A percentile compares a stretch with the other conserved stretches of the same genome.
Evolutionary conservation across 2,329 filamentous ascomycete genomes (phyloP).

Genomic region (Penicillium freii): DNA sequence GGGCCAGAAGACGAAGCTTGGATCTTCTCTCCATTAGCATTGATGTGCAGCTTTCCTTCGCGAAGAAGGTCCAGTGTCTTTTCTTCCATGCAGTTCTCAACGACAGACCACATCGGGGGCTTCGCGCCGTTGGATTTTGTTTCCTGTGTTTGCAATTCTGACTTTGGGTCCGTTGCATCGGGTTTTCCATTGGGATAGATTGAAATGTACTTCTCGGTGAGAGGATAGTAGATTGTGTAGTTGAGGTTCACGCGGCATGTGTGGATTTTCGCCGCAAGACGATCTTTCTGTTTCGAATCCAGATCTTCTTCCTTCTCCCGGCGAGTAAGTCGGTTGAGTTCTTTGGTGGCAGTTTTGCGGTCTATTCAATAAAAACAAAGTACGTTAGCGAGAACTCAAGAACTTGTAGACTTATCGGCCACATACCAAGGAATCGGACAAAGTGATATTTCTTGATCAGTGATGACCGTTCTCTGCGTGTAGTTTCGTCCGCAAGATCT

Average conservation of each 20-base stretch:
- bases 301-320: constrained; percentile 40
- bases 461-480: constrained; percentile 51
- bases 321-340: constrained; percentile 35
- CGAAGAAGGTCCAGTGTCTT: constrained; percentile 44
- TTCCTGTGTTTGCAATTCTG: constrained; percentile 23
- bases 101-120: constrained; percentile 45
- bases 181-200: constrained; percentile 48
- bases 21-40: constrained; percentile 16
- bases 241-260: constrained; percentile 58
- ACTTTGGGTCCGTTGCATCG: constrained; percentile 10
- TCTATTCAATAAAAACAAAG: constrained; percentile 25
- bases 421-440: constrained; percentile 60
- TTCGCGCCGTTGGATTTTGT: constrained; percentile 23
- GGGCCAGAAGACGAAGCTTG: background rate
- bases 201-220: constrained; percentile 59
- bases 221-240: constrained; percentile 62
- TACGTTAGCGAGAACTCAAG: constrained; percentile 9
- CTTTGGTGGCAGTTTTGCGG: constrained; percentile 44
- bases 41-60: constrained; percentile 40
- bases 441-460: constrained; percentile 64
- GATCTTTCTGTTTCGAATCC: constrained; percentile 26
- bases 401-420: background rate
- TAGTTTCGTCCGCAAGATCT: constrained; percentile 53
- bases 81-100: constrained; percentile 47
- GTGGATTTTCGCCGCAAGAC: constrained; percentile 43